A percentile compares a stretch with the other conserved stretches of the same genome.
Conservation (phyloP, 371 early-diverging fungal genomes). For the Mucor sp. region DNA sequence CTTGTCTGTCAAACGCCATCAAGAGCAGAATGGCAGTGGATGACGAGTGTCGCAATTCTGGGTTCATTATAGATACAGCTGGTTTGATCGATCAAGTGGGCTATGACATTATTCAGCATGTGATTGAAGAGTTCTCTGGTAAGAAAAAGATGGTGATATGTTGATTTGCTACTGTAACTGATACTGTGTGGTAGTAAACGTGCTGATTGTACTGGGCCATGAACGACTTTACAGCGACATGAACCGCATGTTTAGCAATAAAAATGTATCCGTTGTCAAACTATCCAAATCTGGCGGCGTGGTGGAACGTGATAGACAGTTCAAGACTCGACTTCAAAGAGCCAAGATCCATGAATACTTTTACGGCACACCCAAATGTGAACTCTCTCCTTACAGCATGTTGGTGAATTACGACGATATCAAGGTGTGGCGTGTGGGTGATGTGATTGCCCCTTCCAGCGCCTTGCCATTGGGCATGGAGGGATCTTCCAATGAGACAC, state of each 20-base stretch:
- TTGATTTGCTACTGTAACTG: no score
- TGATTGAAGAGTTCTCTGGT: conserved; percentile 70
- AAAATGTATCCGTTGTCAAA: conserved; percentile 75
- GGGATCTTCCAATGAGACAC: conserved; percentile 75
- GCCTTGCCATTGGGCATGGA: conserved; percentile 92
- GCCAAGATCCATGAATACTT: conserved; percentile 90
- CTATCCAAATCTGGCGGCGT: conserved; percentile 94
- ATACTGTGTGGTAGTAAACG: conserved; percentile 60
- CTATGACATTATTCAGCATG: conserved; percentile 67
- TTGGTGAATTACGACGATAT: conserved; percentile 79
- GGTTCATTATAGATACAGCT: conserved; percentile 68
- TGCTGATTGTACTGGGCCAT: conserved; percentile 89
- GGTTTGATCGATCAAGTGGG: conserved; percentile 67
- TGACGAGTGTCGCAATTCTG: conserved; percentile 64
- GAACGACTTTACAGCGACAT: conserved; percentile 92
- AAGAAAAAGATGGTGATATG: no score
- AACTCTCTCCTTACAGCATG: conserved; percentile 83
- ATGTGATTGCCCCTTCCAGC: conserved; percentile 88
- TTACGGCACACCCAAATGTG: conserved; percentile 81
- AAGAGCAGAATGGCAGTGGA: conserved; percentile 68
- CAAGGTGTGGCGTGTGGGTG: conserved; percentile 80
- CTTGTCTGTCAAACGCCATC: conserved; percentile 66
- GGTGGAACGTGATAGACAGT: conserved; percentile 80
- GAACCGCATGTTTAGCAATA: conserved; percentile 52
- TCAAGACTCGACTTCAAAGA: conserved; percentile 69